Evolutionary conservation across 2,329 filamentous ascomycete genomes (phyloP).

Genomic region (Lachnellula cervina): DNA sequence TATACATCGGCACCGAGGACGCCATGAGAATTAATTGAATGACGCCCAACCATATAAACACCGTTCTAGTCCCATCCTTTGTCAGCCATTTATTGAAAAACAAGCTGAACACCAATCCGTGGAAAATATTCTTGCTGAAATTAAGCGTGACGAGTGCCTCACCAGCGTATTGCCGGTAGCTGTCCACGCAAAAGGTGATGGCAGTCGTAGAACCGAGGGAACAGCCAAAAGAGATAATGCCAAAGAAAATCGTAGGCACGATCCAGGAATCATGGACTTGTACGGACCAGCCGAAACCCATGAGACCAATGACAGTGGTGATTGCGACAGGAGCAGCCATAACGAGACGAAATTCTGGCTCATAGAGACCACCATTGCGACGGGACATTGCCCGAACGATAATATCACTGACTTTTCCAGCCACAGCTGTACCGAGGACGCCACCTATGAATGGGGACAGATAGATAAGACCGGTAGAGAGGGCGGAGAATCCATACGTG

Average conservation of each 20-base stretch:
- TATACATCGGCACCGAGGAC: conserved; percentile 84
- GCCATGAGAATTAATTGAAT: conserved; percentile 76
- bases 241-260: conserved; percentile 90
- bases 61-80: conserved; percentile 65
- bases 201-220: conserved; percentile 83
- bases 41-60: conserved; percentile 78
- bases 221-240: conserved; percentile 86
- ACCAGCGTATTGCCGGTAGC: conserved; percentile 86
- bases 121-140: conserved; percentile 89
- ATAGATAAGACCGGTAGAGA: conserved; percentile 83
- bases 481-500: conserved; percentile 73
- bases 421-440: conserved; percentile 84
- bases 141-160: conserved; percentile 93
- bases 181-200: conserved; percentile 92
- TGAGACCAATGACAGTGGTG: conserved; percentile 76
- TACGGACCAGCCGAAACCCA: conserved; percentile 95
- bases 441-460: conserved; percentile 86
- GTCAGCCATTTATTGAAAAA: conserved; percentile 86
- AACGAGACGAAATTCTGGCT: conserved; percentile 86
- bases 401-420: conserved; percentile 80
- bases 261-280: conserved; percentile 74
- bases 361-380: conserved; percentile 88
- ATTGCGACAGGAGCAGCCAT: conserved; percentile 80
- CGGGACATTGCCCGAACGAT: conserved; percentile 78
- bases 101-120: conserved; percentile 81